Conservation (phyloP, 441 rosid genomes). For the Aquilaria agallochum region DNA sequence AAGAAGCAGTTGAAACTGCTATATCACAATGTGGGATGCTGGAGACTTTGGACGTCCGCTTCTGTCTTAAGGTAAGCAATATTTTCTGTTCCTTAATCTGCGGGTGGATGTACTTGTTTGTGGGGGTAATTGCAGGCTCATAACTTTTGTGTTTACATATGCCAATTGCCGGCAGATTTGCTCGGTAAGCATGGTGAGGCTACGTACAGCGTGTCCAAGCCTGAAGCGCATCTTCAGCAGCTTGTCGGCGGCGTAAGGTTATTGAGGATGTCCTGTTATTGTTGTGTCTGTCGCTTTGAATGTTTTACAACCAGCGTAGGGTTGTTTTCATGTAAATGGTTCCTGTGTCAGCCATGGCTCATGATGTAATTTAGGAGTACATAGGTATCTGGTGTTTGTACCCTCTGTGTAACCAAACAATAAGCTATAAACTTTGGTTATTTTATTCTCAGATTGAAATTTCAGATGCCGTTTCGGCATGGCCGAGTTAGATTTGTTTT, state of each 20-base stretch:
- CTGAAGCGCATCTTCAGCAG: slow-evolving; percentile 84
- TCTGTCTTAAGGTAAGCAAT: slow-evolving; percentile 71
- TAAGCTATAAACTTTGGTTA: slow-evolving; percentile 18
- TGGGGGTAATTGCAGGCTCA: not conserved
- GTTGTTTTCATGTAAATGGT: slow-evolving; percentile 6
- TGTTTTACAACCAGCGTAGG: slow-evolving; percentile 11
- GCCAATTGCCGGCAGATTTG: slow-evolving; percentile 39
- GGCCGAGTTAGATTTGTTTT: too few relatives aligned
- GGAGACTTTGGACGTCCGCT: slow-evolving; percentile 94
- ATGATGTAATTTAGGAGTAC: slow-evolving; percentile 1
- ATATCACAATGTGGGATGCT: slow-evolving; percentile 73
- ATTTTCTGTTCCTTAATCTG: not conserved
- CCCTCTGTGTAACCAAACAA: slow-evolving; percentile 14
- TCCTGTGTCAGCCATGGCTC: too few relatives aligned
- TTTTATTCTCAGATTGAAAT: not conserved
- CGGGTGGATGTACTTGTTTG: too few relatives aligned
- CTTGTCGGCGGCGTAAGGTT: slow-evolving; percentile 28
- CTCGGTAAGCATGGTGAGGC: slow-evolving; percentile 64
- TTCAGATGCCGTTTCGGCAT: too few relatives aligned
- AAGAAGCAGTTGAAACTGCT: slow-evolving; percentile 73
- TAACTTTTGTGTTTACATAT: not conserved
- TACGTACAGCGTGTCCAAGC: slow-evolving; percentile 71
- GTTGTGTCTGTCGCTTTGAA: slow-evolving; percentile 1
- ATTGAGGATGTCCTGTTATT: slow-evolving; percentile 1
- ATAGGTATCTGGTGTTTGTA: slow-evolving; percentile 18